phyloP scores from a whole-genome alignment of 2,329 filamentous ascomycete species.

The Colletotrichum acutatum region DNA sequence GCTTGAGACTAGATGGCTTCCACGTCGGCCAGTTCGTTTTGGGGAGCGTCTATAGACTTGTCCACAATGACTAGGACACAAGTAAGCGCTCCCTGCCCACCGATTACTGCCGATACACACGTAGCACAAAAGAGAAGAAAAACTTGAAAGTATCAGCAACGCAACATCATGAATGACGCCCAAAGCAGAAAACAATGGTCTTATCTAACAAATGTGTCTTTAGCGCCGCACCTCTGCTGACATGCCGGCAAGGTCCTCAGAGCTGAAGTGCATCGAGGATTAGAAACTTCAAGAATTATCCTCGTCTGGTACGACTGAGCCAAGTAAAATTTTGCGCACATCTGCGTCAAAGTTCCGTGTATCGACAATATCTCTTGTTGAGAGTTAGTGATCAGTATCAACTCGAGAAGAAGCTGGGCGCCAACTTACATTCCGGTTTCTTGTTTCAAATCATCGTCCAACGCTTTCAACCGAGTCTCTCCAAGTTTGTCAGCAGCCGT shows the following conservation, averaged over 20 bases:
- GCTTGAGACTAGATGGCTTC: background rate
- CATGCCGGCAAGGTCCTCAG: background rate
- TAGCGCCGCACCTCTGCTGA: background rate
- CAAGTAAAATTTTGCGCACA: background rate
- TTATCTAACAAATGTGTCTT: background rate
- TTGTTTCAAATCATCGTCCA: background rate
- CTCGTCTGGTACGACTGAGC: background rate
- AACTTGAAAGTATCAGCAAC: no score
- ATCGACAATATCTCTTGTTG: background rate
- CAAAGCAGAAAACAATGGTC: no score
- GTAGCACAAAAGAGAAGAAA: no score
- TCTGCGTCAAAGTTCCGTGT: background rate
- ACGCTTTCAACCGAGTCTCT: background rate
- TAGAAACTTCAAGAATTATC: background rate
- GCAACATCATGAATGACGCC: no score
- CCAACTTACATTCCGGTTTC: background rate
- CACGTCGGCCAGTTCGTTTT: no score
- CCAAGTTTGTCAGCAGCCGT: background rate
- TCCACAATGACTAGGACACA: no score
- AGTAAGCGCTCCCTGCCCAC: no score
- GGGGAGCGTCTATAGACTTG: no score
- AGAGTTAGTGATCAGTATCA: background rate
- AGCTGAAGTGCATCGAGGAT: background rate
- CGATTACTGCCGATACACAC: no score
- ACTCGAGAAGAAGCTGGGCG: background rate